Conservation (phyloP, 257 asterid species). For the Coffea canephora region DNA sequence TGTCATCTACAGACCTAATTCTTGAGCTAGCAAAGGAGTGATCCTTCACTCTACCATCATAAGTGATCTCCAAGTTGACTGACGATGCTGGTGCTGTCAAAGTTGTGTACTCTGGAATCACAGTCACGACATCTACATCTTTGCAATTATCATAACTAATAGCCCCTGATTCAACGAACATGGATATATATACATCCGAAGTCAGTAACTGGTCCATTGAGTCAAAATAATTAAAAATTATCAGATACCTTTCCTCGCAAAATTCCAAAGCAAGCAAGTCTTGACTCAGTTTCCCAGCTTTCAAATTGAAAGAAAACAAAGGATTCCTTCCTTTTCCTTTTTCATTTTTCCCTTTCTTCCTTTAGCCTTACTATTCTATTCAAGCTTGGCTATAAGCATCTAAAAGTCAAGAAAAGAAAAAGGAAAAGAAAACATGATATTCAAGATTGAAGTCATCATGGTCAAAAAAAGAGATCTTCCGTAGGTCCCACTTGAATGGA, state of each 20-base stretch:
- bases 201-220: not conserved
- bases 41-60: conserved; percentile 32
- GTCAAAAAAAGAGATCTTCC: conserved; percentile 5
- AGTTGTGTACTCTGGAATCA: conserved; percentile 27
- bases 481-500: conserved; percentile 12
- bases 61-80: conserved; percentile 17
- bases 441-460: not conserved
- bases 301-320: not conserved
- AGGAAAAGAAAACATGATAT: not conserved
- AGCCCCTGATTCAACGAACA: conserved; percentile 15
- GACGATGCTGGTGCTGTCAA: conserved; percentile 18
- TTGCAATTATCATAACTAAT: conserved; percentile 30
- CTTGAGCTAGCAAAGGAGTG: conserved; percentile 24
- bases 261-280: conserved; percentile 2
- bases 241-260: not conserved
- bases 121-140: conserved; percentile 40
- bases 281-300: not conserved
- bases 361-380: not conserved
- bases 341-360: not conserved
- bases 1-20: conserved; percentile 28
- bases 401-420: not conserved
- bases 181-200: conserved; percentile 3
- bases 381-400: not conserved
- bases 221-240: not conserved
- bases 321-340: not conserved